phyloP scores from a whole-genome alignment of 2,329 filamentous ascomycete genomes.

The Fusarium transvaalense region DNA sequence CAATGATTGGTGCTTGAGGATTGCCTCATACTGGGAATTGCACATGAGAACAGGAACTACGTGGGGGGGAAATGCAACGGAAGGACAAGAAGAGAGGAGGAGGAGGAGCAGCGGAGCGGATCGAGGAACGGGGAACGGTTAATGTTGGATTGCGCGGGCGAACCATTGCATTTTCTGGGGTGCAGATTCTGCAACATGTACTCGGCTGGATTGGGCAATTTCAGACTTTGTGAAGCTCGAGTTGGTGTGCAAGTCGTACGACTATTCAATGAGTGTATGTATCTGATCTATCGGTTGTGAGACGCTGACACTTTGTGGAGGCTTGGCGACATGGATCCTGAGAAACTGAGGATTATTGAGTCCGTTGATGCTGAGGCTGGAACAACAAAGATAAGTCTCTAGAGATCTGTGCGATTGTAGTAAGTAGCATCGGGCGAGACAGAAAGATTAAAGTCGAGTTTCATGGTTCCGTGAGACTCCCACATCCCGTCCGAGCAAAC shows the following conservation, averaged over 20 bases:
- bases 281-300: constrained; percentile 19
- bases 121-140: constrained; percentile 13
- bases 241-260: constrained; percentile 13
- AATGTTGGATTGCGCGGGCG: constrained; percentile 11
- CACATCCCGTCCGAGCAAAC: background rate
- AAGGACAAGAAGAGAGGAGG: background rate
- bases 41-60: constrained; percentile 23
- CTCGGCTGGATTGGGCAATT: background rate
- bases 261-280: background rate
- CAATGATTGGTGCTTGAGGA: constrained; percentile 33
- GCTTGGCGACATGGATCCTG: constrained; percentile 3
- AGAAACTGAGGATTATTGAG: background rate
- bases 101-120: constrained; percentile 33
- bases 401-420: background rate
- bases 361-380: background rate
- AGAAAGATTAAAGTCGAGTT: background rate
- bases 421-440: background rate
- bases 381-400: background rate
- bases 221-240: background rate
- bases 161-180: constrained; percentile 24
- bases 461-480: background rate
- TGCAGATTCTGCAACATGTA: constrained; percentile 22
- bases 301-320: background rate
- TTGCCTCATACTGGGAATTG: constrained; percentile 23
- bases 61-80: background rate